Base-by-base conservation (phyloP, 495 filamentous ascomycete species). In the Penicillium ucsense region DNA sequence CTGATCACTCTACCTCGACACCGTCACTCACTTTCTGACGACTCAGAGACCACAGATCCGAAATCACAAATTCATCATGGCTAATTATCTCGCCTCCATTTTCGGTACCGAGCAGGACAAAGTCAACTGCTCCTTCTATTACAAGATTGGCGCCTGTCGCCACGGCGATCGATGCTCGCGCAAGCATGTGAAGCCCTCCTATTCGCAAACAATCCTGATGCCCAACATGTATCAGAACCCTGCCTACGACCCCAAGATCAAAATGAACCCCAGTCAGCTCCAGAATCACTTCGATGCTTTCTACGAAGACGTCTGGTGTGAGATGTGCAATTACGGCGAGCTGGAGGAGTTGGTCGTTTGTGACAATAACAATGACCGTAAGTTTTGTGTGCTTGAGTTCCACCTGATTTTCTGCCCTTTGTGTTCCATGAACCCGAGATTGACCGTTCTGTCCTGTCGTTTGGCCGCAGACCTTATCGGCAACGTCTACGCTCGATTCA, bases 81-180 rank as follows among this genome's bases (percentile, higher is more conserved):
- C 91, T 65, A 96, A 95, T 80, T 98, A 97, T 64, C 89, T 98
- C 65, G 92, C 92, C 65, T 94, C 88, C 61, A 98, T 98, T 73
- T 98, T 98, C 80, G 92, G 92, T 60, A 98, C 92, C 6, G 94
- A 98, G 75, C 94, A 96, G 66, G 92, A 98, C 82, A 98, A 97
- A 65, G 85, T 76, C 66, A 85, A 85, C 67, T 85, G 84, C 69
- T 82, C 77, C 39, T 88, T 88, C 75, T 88, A 87, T 77, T 94
- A 94, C 82, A 94, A 94, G 73, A 98, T 98, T 73, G 92, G 92
- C 61, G 92, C 92, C 40, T 98, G 92, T 73, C 83, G 92, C 36
- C 92, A 98, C 75, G 94, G 92, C 59, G 92, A 98, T 74, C 88
- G 92, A 54, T 98, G 92, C 76, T 90, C 85, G 29, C 84, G 92